phyloP scores from a whole-genome alignment of 768 basidiomycete genomes.

The Cystoderma amianthinum region DNA sequence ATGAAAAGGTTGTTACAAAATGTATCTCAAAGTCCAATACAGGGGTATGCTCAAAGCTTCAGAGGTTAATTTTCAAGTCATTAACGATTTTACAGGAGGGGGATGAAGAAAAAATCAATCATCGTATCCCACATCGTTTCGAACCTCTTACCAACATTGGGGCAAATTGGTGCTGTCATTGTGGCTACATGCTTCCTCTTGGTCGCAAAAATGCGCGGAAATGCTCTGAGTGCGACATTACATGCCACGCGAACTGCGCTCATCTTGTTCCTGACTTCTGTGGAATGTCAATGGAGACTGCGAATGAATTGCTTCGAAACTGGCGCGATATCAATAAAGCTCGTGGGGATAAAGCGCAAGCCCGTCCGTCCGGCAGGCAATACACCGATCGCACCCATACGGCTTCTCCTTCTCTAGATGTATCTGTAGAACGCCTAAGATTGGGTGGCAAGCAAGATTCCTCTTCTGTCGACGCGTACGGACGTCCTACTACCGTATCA shows the following conservation, averaged over 20 bases:
- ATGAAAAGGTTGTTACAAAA: constrained; percentile 98
- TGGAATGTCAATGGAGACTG: constrained; percentile 99
- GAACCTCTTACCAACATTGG: constrained; percentile 95
- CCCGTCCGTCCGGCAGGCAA: constrained; percentile 27
- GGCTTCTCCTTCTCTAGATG: constrained; percentile 25
- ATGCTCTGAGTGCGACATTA: constrained; percentile 94
- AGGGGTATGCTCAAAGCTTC: constrained; percentile 53
- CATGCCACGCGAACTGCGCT: constrained; percentile 95
- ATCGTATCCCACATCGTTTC: constrained; percentile 98
- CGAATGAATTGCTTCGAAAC: constrained; percentile 85
- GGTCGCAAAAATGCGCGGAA: constrained; percentile 95
- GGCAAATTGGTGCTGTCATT: constrained; percentile 99
- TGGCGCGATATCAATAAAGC: constrained; percentile 85
- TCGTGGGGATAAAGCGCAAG: constrained; percentile 44
- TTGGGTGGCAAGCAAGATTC: constrained; percentile 32
- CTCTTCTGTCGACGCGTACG: constrained; percentile 25
- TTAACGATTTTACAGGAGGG: constrained; percentile 52
- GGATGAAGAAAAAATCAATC: constrained; percentile 98
- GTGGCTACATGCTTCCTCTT: constrained; percentile 95
- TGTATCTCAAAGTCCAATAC: constrained; percentile 97
- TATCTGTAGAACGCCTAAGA: constrained; percentile 38
- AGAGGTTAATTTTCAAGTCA: not conserved
- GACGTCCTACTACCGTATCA: constrained; percentile 26
- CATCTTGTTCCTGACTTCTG: constrained; percentile 99
- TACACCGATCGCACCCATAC: constrained; percentile 22